phyloP scores from a whole-genome alignment of 2,329 filamentous ascomycete genomes.

The Ascocoryne sarcoides region DNA sequence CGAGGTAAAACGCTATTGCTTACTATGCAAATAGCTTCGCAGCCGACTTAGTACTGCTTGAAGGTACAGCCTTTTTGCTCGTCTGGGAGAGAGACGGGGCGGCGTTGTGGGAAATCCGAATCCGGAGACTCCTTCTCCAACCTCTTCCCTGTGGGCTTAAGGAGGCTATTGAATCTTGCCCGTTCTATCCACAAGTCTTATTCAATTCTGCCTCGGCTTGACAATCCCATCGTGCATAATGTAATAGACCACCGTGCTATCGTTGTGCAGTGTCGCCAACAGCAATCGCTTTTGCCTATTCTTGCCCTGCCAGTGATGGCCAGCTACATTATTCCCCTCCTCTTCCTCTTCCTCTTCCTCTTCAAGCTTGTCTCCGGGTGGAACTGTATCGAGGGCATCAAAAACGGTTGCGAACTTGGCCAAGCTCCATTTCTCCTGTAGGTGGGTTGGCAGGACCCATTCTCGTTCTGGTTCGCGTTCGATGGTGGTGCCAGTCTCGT shows the following conservation, averaged over 20 bases:
- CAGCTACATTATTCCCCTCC: slow-evolving; percentile 24
- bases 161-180: too few species aligned
- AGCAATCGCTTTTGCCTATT: slow-evolving; percentile 57
- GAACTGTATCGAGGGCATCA: slow-evolving; percentile 2
- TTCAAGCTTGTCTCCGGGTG: slow-evolving; percentile 5
- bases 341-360: slow-evolving; percentile 16
- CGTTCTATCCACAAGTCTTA: too few species aligned
- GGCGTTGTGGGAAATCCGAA: too few species aligned
- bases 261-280: slow-evolving; percentile 67
- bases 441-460: slow-evolving; percentile 68
- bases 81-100: too few species aligned
- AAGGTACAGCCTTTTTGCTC: too few species aligned
- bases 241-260: slow-evolving; percentile 80
- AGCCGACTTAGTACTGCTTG: too few species aligned
- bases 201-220: slow-evolving; percentile 74
- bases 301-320: slow-evolving; percentile 35
- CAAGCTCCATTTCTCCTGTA: slow-evolving; percentile 65
- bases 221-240: slow-evolving; percentile 80
- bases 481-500: slow-evolving; percentile 31
- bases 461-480: slow-evolving; percentile 45
- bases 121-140: too few species aligned
- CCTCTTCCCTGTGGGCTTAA: too few species aligned
- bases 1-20: too few species aligned
- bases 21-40: too few species aligned
- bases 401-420: slow-evolving; percentile 51